Evolutionary conservation across 2,329 filamentous ascomycete species (phyloP), one percentile per base, ranked within the genome.

Genomic region (Exserohilum rostratum): DNA sequence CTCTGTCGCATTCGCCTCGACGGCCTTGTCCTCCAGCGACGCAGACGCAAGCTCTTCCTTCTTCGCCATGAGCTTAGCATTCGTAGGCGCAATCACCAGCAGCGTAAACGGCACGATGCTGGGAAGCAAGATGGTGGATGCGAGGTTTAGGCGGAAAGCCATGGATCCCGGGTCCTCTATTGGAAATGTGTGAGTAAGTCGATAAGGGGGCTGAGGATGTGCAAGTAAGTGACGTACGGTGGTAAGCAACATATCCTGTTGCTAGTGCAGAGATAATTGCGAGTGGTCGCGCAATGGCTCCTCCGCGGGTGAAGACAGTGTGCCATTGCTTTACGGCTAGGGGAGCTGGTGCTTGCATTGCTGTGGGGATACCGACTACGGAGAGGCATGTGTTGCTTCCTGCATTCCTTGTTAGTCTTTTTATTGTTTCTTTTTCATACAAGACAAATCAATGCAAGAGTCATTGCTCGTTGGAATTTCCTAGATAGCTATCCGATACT

Each of bases 241-340:
- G 60, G 49, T 76, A 81, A 1, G 82, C 80, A 3, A 85, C 75
- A 55, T 75, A 83, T 43, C 72, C 72, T 55, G 80, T 81, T 2
- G 77, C 71, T 1, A 78, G 50, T 1, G 75, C 73, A 3, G 79
- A 74, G 22, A 80, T 22, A n/a, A 79, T 52, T 5, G 78, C 71
- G 7, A 80, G 53, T 1, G 72, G 57, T 0, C 78, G 77, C 17
- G 80, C 76, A 34, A 77, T 49, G 62, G 56, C 48, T 67, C 63
- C 76, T 46, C 80, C 80, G 2, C 65, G 60, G 15, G 69, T 64
- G 69, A 75, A 82, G 53, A 78, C 68, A 35, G 67, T 75, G 53
- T 70, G 63, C 83, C 83, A 87, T 72, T 87, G 85, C 34, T 76
- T 77, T 29, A 83, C 80, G 56, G 86, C 79, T 10, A 86, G 71